Base-by-base conservation (phyloP, 116 monocot genomes). In the Posidonia oceanica region DNA sequence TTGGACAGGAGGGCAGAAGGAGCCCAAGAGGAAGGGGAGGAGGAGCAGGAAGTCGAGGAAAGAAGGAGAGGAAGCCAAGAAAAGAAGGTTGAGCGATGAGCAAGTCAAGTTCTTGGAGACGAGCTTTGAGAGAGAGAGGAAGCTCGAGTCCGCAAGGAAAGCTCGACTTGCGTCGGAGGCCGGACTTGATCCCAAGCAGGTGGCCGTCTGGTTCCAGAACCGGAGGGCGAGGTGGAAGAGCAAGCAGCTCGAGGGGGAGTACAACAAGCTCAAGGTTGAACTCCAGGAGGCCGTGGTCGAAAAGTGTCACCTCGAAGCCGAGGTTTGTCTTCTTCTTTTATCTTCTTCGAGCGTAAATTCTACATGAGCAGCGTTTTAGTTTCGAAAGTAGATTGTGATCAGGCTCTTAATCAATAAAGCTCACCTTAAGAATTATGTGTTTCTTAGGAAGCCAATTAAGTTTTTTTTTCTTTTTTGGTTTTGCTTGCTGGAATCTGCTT, bases 161-260 rank as follows among this genome's bases (percentile, higher is more conserved):
- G 75, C 69, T 4, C 59, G 42, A 17, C 80, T 86, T 1, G 86
- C 86, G 41, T 7, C 71, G 53, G 86, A 86, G 68, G 71, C 77
- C 3, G 86, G 86, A 7, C 72, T 86, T 16, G 86, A 86, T 13
- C 82, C 82, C 15, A 82, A 82, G 68, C 86, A 86, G 68, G 86
- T 86, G 55, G 86, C 86, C 8, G 86, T 86, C n/a, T 86, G 86
- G 86, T 86, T 86, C 71, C 86, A 86, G 82, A 86, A 86, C 74
- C 61, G 86, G n/a, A 70, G 86, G 22, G 86, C 86, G 6, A 66
- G 82, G 64, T 82, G 82, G 82, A 86, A 82, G 82, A 75, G 64
- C 79, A 86, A 86, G 79, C 76, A 75, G 59, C 48, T 86, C 16
- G 82, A 86, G 71, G 86, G 80, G 37, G 82, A 80, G 77, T 80